phyloP scores from a whole-genome alignment of 768 basidiomycete genomes.

The Kondoa subrosea region DNA sequence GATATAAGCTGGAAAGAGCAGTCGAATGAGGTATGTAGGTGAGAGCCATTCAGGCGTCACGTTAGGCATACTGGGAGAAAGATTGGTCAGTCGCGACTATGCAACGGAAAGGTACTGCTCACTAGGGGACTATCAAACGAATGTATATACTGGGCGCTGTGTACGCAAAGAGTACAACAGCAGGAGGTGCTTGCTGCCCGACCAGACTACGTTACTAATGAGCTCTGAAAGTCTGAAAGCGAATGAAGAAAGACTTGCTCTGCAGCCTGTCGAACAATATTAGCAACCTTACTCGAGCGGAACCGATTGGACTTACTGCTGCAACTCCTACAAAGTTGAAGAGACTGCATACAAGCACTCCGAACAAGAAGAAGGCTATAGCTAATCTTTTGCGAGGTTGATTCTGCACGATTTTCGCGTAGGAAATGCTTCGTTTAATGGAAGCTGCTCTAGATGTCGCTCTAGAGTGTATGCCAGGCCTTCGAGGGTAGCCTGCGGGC shows the following conservation, averaged over 20 bases:
- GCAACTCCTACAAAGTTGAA: constrained; percentile 4
- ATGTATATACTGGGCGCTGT: neutral
- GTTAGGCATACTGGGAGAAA: neutral
- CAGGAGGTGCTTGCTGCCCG: neutral
- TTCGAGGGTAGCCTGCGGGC: neutral
- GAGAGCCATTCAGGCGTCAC: neutral
- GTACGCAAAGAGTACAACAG: neutral
- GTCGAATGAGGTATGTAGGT: neutral
- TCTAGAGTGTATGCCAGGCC: neutral
- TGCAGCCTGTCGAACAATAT: too few species aligned
- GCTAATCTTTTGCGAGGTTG: neutral
- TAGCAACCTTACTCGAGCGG: too few species aligned
- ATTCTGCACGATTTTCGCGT: neutral
- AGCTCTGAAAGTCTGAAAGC: too few species aligned
- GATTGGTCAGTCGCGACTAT: neutral
- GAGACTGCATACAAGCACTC: neutral
- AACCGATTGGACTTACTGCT: too few species aligned
- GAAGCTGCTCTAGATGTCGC: neutral
- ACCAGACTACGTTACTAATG: too few species aligned
- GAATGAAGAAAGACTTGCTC: too few species aligned
- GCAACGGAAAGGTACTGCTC: neutral
- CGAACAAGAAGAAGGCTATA: constrained; percentile 2
- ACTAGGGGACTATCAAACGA: neutral
- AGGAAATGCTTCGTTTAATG: neutral
- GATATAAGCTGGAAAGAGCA: neutral